Conservation (phyloP, 768 basidiomycete genomes). For the Tylopilus intermedius region DNA sequence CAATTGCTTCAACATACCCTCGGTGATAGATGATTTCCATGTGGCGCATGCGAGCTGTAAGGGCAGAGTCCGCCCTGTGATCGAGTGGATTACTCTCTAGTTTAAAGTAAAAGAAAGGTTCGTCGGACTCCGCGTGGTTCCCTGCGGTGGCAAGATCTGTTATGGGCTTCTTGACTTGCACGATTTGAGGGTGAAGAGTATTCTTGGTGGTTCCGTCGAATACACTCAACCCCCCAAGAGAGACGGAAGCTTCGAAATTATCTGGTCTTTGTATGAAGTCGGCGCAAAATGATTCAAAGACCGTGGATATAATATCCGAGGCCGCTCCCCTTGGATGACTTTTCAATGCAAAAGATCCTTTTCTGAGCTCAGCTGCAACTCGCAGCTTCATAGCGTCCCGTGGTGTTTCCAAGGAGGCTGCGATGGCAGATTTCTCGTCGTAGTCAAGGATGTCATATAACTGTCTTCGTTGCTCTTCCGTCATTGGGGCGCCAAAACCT, state of each 20-base stretch:
- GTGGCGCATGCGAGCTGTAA: conserved; percentile 86
- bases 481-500: conserved; percentile 66
- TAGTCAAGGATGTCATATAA: conserved; percentile 89
- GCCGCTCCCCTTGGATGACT: conserved; percentile 60
- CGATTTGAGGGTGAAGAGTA: conserved; percentile 85
- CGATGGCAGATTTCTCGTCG: conserved; percentile 77
- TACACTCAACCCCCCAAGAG: conserved; percentile 80
- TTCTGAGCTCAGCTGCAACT: conserved; percentile 72
- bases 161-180: conserved; percentile 60
- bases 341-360: conserved; percentile 82
- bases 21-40: conserved; percentile 96
- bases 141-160: conserved; percentile 33
- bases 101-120: conserved; percentile 83
- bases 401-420: conserved; percentile 64
- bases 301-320: conserved; percentile 75
- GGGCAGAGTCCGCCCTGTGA: conserved; percentile 82
- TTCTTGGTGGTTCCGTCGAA: conserved; percentile 85
- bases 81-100: conserved; percentile 92
- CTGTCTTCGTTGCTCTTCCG: conserved; percentile 84
- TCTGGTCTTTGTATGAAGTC: conserved; percentile 80
- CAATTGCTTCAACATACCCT: conserved; percentile 89
- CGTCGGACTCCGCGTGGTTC: conserved; percentile 29
- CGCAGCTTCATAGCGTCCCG: conserved; percentile 76
- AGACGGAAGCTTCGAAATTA: conserved; percentile 80
- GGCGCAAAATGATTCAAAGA: conserved; percentile 84